These are phyloP conservation scores for Remersonia thermophila DNA, from an alignment of 2,329 filamentous ascomycete genomes.

Conservation along the genomic window DNA sequence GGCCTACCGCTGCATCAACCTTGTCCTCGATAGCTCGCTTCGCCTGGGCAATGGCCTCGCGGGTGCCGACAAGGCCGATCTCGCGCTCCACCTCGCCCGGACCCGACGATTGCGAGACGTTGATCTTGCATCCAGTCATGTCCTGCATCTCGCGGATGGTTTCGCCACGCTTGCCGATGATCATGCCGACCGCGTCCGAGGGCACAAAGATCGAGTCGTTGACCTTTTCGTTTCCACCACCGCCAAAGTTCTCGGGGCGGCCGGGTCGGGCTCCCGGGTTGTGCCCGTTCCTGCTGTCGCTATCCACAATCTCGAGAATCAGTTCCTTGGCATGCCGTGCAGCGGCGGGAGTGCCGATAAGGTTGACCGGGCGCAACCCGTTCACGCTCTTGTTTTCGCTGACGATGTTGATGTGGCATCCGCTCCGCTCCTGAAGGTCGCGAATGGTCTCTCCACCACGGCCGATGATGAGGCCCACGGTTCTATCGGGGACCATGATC, in stretches of 20 bases:
- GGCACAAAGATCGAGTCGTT: slow-evolving; percentile 77
- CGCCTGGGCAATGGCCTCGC: slow-evolving; percentile 65
- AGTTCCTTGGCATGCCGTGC: slow-evolving; percentile 70
- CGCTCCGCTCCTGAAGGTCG: slow-evolving; percentile 79
- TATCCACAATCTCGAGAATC: slow-evolving; percentile 90
- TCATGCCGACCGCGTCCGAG: slow-evolving; percentile 89
- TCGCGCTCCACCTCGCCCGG: slow-evolving; percentile 70
- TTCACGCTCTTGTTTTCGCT: slow-evolving; percentile 88
- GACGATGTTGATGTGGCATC: slow-evolving; percentile 93
- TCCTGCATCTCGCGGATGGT: slow-evolving; percentile 92
- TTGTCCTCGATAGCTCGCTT: slow-evolving; percentile 84
- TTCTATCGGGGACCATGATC: slow-evolving; percentile 90
- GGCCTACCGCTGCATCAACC: slow-evolving; percentile 72
- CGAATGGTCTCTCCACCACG: slow-evolving; percentile 86
- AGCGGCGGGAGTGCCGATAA: slow-evolving; percentile 67
- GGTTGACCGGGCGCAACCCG: slow-evolving; percentile 76
- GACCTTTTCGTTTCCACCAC: slow-evolving; percentile 49
- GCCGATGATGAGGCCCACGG: slow-evolving; percentile 87
- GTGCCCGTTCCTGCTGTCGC: slow-evolving; percentile 54
- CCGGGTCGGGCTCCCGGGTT: slow-evolving; percentile 15
- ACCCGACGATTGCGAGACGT: slow-evolving; percentile 70
- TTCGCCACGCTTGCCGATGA: slow-evolving; percentile 88
- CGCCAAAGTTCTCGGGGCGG: slow-evolving; percentile 18
- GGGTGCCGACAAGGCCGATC: slow-evolving; percentile 71
- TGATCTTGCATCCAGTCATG: slow-evolving; percentile 83